Evolutionary conservation across 73 alveolate species (phyloP).

Genomic region (Paramecium octaurelia): DNA sequence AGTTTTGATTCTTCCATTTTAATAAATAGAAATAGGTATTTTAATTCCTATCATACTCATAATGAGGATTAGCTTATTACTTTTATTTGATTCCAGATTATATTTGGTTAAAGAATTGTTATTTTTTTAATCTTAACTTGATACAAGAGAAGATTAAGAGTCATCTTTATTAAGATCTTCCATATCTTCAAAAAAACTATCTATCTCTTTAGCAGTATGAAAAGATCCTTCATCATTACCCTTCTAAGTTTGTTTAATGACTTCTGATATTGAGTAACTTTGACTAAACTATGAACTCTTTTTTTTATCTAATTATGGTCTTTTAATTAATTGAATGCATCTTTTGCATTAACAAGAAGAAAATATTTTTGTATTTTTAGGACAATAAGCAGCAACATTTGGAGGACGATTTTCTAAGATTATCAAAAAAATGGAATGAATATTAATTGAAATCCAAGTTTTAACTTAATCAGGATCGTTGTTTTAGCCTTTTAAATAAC

Average conservation of each 20-base stretch:
- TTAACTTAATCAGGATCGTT: conserved; percentile 44
- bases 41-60: not conserved
- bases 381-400: not conserved
- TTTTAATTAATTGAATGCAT: not conserved
- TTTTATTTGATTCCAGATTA: not conserved
- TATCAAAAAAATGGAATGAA: conserved; percentile 1
- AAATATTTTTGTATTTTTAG: conserved; percentile 10
- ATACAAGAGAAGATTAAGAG: not conserved
- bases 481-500: conserved; percentile 25
- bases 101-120: not conserved
- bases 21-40: not conserved
- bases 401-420: not conserved
- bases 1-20: conserved; percentile 19
- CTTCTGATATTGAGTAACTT: not conserved
- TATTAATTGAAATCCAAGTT: not conserved
- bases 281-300: not conserved
- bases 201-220: conserved; percentile 25
- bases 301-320: not conserved
- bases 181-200: conserved; percentile 25
- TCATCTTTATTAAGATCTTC: conserved; percentile 4
- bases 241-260: not conserved
- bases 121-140: not conserved
- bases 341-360: not conserved
- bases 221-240: not conserved
- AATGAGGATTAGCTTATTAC: not conserved